Evolutionary conservation across 2,329 filamentous ascomycete species (phyloP), one percentile per base, ranked within the genome.

Genomic region (Scytalidium sp.): DNA sequence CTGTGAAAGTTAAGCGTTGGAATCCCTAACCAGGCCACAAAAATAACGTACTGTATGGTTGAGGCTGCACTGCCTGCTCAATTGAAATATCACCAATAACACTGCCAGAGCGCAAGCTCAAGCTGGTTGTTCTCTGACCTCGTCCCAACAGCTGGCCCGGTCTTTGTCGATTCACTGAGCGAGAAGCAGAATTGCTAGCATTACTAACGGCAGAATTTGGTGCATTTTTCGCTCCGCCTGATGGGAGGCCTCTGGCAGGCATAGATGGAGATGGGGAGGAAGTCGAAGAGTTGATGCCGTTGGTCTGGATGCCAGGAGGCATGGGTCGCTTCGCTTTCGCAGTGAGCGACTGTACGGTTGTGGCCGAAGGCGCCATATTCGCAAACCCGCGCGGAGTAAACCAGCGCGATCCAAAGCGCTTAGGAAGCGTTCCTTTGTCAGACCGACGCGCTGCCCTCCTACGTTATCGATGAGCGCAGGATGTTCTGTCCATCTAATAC

Each of bases 291-390:
- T 64, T 59, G 44, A 64, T 61, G 51, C 64, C 64, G 57, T 66
- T 66, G 40, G 63, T 66, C 50, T 64, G 63, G 25, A 87, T 80
- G 41, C 82, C 79, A 43, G 84, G 77, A 32, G 83, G 83, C 46
- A 80, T 73, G 53, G 83, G 84, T 29, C 85, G 84, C 70, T 90
- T 90, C 56, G 81, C 78, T 70, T 90, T 90, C 57, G 67, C 46
- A 25, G 60, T 47, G 22, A 59, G 50, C 48, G 61, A 55, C 54
- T 63, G 63, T 15, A 49, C 51, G 46, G 55, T 51, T 17, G 60
- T 58, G 39, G 58, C 56, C 8, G 58, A 61, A 22, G 63, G 62
- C 17, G 63, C 63, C 63, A 66, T 66, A 27, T 43, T 52, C 46
- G 46, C 46, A 22, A 49, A 41, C 5, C 13, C 32, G 32, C 36